Conservation (phyloP, 106 monocot genomes). For the Ottelia alismoides region DNA sequence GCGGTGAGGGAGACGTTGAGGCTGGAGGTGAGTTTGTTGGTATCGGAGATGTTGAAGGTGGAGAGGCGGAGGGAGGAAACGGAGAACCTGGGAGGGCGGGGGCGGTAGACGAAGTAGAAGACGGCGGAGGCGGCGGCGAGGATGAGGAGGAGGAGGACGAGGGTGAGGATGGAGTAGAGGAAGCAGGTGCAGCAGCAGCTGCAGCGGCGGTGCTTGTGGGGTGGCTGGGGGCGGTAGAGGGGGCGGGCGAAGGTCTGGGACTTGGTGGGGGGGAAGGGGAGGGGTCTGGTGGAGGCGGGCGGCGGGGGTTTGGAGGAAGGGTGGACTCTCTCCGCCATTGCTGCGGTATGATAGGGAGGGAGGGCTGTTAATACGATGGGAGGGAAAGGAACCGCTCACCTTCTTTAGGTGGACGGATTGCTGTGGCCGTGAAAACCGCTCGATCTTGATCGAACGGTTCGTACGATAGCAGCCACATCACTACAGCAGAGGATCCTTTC, state of each 20-base stretch:
- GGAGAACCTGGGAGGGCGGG: conserved; percentile 42
- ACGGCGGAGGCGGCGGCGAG: conserved; percentile 39
- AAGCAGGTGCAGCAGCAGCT: conserved; percentile 28
- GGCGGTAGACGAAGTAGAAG: conserved; percentile 53
- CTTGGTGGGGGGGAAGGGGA: conserved; percentile 31
- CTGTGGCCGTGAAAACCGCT: too few species aligned
- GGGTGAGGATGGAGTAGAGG: conserved; percentile 19
- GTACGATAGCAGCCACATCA: too few species aligned
- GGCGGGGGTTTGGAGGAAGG: conserved; percentile 37
- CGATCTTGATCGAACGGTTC: too few species aligned
- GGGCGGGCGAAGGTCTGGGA: conserved; percentile 35
- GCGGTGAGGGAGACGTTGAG: conserved; percentile 32
- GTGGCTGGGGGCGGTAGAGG: conserved; percentile 31
- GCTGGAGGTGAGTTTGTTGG: conserved; percentile 15
- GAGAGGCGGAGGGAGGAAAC: conserved; percentile 27
- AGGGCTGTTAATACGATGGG: too few species aligned
- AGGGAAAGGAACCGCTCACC: too few species aligned
- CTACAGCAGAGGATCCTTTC: too few species aligned
- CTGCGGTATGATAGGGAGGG: too few species aligned
- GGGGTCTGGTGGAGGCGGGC: conserved; percentile 4
- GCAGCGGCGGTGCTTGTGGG: conserved; percentile 17
- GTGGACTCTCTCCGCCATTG: too few species aligned
- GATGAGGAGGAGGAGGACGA: conserved; percentile 31
- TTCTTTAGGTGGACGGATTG: too few species aligned
- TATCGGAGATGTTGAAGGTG: conserved; percentile 26